phyloP scores from a whole-genome alignment of 2,329 filamentous ascomycete species.

The Rachicladosporium sp. region DNA sequence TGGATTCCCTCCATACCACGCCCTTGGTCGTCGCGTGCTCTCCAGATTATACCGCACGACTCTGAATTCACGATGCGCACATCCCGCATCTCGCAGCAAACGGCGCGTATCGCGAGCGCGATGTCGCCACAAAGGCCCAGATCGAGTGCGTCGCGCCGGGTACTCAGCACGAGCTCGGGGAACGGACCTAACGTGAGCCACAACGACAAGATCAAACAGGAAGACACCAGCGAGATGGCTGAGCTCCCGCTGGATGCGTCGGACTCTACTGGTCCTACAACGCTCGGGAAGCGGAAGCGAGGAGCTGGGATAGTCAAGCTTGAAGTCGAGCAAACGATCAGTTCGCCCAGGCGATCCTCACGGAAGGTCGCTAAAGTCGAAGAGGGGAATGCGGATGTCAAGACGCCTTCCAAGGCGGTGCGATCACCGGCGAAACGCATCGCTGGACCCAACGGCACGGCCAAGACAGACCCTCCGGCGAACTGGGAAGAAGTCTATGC shows the following conservation, averaged over 20 bases:
- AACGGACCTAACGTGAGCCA: too few relatives aligned
- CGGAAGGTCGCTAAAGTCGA: conserved; percentile 17
- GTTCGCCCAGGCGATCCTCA: conserved; percentile 13
- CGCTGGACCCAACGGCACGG: conserved; percentile 19
- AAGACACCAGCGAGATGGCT: too few relatives aligned
- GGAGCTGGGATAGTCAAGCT: conserved; percentile 7
- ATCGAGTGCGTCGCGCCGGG: too few relatives aligned
- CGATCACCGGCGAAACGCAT: conserved; percentile 23
- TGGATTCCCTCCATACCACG: too few relatives aligned
- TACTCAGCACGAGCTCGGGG: too few relatives aligned
- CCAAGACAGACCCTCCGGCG: conserved; percentile 43
- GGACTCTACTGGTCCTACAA: too few relatives aligned
- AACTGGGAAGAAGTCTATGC: conserved; percentile 79
- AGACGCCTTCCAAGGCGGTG: conserved; percentile 10
- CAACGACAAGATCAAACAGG: too few relatives aligned
- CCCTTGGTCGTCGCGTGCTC: too few relatives aligned
- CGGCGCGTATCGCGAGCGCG: neutral
- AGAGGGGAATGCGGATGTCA: conserved; percentile 4
- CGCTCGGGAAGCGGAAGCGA: conserved; percentile 15
- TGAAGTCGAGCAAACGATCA: conserved; percentile 6
- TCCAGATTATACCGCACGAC: too few relatives aligned
- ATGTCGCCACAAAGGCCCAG: too few relatives aligned
- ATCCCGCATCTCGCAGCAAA: neutral
- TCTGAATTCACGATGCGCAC: neutral
- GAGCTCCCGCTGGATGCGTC: too few relatives aligned